These are phyloP conservation scores for Epipyxis sp. DNA, from an alignment of 108 stramenopile species.

Conservation along the genomic window DNA sequence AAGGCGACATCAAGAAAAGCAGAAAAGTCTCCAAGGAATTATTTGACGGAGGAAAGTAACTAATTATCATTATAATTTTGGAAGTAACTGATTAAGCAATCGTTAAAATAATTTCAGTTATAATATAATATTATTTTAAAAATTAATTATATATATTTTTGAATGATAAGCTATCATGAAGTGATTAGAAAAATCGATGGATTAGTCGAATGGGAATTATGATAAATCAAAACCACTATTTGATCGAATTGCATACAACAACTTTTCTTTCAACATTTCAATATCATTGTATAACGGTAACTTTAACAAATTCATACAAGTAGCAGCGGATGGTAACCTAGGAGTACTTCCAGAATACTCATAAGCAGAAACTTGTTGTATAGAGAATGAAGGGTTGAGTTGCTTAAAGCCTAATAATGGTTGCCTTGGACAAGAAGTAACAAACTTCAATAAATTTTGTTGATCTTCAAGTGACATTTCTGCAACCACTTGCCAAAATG, in stretches of 20 bases:
- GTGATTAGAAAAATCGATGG: too few relatives aligned
- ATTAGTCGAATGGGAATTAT: too few relatives aligned
- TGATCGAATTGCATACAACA: conserved; percentile 87
- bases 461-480: conserved; percentile 80
- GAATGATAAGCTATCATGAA: too few relatives aligned
- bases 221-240: conserved; percentile 94
- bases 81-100: too few relatives aligned
- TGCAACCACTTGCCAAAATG: conserved; percentile 69
- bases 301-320: conserved; percentile 97
- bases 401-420: conserved; percentile 87
- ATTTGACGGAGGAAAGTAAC: too few relatives aligned
- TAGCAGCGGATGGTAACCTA: conserved; percentile 77
- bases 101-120: too few relatives aligned
- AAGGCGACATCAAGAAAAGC: too few relatives aligned
- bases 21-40: too few relatives aligned
- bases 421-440: conserved; percentile 88
- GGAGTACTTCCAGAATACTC: conserved; percentile 41
- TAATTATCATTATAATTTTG: too few relatives aligned
- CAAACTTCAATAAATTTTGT: conserved; percentile 80
- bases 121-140: too few relatives aligned
- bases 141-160: too few relatives aligned
- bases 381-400: conserved; percentile 77
- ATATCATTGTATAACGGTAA: conserved; percentile 83
- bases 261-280: conserved; percentile 74
- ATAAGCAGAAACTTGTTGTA: conserved; percentile 78